Base-by-base conservation (phyloP, 805 yeast genomes). In the Pichia nanzhaoensis region DNA sequence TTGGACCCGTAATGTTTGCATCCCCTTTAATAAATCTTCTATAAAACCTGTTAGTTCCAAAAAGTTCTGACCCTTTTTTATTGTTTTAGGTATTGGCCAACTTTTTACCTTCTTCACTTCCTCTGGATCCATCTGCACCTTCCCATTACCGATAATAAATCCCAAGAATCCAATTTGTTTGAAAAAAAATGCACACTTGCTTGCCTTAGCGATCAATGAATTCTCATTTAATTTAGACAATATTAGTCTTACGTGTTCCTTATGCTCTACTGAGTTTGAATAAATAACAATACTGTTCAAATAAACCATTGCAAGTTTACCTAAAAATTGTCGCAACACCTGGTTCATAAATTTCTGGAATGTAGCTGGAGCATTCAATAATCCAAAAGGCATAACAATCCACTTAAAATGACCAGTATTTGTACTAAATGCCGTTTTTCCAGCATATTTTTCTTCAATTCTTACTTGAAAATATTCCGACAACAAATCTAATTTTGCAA, bases 341-440 rank as follows among this genome's bases (percentile, higher is more conserved):
- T 30, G 34, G 19, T 42, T 42, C 46, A 37, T 42, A 37, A 37
- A 24, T 13, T 32, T 22, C 28, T 41, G 34, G 37, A 61, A 59
- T 3, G 54, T 44, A 1, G 58, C 31, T 1, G 64, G 63, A 1
- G 60, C 63, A 40, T 54, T 57, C 12, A 48, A 28, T 35, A 55
- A 40, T 1, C 63, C 64, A 42, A 59, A 57, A 1, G 60, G 63
- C 59, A 59, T 55, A 6, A 55, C 61, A 1, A 27, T 39, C 46
- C 50, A 60, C 36, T 59, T 52, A 40, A 41, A 57, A 5, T 46
- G 45, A 13, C 28, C 34, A 20, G 17, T 7, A 2, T 27, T 46
- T 0, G 59, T 50, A 6, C 20, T 22, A 34, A 60, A 59, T 16
- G 63, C 56, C 8, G 60, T 58, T 27, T 57, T 53, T n/a, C 32